Percentiles rank a stretch among this genome's conserved stretches.
These are phyloP conservation scores for Plasmodium relictum DNA, from an alignment of 169 alveolate species.

Conservation along the genomic window DNA sequence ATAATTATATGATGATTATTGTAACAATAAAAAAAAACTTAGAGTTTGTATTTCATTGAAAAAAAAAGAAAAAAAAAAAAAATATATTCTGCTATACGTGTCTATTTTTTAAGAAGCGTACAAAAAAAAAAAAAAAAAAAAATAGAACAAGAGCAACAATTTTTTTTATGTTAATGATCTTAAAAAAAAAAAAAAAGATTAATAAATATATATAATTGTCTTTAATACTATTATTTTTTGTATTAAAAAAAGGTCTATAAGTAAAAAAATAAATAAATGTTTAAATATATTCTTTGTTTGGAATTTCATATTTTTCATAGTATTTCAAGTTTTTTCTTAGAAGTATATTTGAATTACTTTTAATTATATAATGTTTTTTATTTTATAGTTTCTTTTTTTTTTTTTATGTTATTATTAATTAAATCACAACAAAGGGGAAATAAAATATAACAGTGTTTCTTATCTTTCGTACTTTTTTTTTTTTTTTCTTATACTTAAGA, in stretches of 20 bases:
- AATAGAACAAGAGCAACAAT: background rate
- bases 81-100: background rate
- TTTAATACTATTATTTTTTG: background rate
- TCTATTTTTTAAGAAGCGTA: slow-evolving; percentile 4
- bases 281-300: background rate
- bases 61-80: background rate
- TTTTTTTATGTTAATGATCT: background rate
- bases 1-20: background rate
- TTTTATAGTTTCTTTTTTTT: no score
- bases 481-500: no score
- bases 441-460: no score
- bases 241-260: background rate
- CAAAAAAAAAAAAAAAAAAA: slow-evolving; percentile 10
- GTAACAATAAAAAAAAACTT: background rate
- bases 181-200: background rate
- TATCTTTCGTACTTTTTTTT: no score
- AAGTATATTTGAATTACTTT: no score
- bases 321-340: no score
- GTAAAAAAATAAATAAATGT: background rate
- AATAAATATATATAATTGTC: no score
- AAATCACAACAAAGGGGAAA: no score
- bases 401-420: no score
- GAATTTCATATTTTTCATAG: no score
- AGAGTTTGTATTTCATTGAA: no score
- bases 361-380: no score